These are phyloP conservation scores for Pichia sp. DNA, from an alignment of 1,139 yeast species.

Conservation along the genomic window DNA sequence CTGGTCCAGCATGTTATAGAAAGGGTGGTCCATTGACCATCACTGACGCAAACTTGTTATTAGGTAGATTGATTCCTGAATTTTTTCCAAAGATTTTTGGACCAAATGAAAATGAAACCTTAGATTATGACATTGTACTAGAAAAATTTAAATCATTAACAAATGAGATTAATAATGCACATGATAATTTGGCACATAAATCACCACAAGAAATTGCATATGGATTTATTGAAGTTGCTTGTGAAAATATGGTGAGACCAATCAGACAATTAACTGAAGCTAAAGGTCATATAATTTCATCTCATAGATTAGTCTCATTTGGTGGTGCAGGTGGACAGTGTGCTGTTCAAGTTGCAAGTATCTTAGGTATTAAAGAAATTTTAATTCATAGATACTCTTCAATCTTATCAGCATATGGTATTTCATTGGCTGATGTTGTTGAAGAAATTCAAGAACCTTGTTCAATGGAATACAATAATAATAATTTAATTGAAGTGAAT, in stretches of 20 bases:
- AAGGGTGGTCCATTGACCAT: slow-evolving; percentile 55
- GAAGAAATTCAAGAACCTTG: slow-evolving; percentile 64
- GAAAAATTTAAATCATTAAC: slow-evolving; percentile 38
- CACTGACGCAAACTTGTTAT: slow-evolving; percentile 49
- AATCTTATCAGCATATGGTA: slow-evolving; percentile 51
- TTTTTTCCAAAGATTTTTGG: slow-evolving; percentile 54
- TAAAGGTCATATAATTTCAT: slow-evolving; percentile 40
- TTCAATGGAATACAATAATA: slow-evolving; percentile 31
- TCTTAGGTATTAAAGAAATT: slow-evolving; percentile 40
- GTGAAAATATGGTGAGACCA: slow-evolving; percentile 52
- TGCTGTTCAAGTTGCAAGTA: slow-evolving; percentile 45
- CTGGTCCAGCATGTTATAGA: slow-evolving; percentile 56
- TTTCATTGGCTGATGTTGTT: slow-evolving; percentile 49
- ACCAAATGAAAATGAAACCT: slow-evolving; percentile 45
- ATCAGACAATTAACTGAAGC: slow-evolving; percentile 50
- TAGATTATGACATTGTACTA: slow-evolving; percentile 38
- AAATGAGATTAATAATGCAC: slow-evolving; percentile 35
- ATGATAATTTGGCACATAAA: slow-evolving; percentile 25
- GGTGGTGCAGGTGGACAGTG: slow-evolving; percentile 59
- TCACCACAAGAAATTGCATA: slow-evolving; percentile 43
- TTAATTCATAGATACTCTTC: slow-evolving; percentile 48
- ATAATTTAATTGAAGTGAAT: slow-evolving; percentile 28
- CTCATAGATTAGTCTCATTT: slow-evolving; percentile 45
- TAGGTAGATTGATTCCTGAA: slow-evolving; percentile 50
- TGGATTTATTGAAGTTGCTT: slow-evolving; percentile 50